A percentile compares a stretch with the other conserved stretches of the same genome.
These are phyloP conservation scores for Colletotrichum sp. DNA, from an alignment of 2,329 filamentous ascomycete genomes.

Conservation along the genomic window DNA sequence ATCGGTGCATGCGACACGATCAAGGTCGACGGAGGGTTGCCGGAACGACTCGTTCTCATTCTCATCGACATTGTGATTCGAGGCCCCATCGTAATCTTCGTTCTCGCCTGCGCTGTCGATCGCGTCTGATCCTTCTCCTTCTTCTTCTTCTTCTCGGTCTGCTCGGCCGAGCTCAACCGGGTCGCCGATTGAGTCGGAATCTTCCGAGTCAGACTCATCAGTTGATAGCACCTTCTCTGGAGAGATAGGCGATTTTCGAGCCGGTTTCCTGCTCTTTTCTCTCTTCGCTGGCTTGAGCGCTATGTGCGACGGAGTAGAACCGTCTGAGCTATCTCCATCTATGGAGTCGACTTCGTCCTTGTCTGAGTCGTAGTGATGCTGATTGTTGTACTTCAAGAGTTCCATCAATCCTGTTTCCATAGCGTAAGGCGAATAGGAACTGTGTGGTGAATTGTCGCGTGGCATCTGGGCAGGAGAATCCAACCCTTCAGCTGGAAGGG, in stretches of 20 bases:
- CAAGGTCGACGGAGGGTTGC: background rate
- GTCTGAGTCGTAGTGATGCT: background rate
- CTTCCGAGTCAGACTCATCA: background rate
- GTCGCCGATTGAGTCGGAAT: background rate
- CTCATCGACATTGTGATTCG: background rate
- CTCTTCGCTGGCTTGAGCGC: background rate
- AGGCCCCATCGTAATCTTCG: background rate
- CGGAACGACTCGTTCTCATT: background rate
- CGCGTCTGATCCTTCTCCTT: background rate
- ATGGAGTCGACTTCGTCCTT: slow-evolving; percentile 15
- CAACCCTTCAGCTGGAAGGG: background rate
- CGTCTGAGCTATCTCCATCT: background rate
- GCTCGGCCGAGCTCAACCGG: background rate
- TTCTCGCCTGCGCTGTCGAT: background rate
- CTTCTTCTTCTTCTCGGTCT: background rate
- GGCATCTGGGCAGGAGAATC: background rate
- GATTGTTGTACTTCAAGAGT: background rate
- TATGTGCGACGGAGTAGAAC: background rate
- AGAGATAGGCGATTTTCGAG: background rate
- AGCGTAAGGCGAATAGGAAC: background rate
- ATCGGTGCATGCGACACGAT: background rate
- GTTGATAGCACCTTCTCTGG: background rate
- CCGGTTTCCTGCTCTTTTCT: background rate
- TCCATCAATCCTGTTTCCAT: background rate
- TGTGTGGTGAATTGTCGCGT: background rate